Evolutionary conservation across 2,329 filamentous ascomycete genomes (phyloP).

Genomic region (Diplodia corticola): DNA sequence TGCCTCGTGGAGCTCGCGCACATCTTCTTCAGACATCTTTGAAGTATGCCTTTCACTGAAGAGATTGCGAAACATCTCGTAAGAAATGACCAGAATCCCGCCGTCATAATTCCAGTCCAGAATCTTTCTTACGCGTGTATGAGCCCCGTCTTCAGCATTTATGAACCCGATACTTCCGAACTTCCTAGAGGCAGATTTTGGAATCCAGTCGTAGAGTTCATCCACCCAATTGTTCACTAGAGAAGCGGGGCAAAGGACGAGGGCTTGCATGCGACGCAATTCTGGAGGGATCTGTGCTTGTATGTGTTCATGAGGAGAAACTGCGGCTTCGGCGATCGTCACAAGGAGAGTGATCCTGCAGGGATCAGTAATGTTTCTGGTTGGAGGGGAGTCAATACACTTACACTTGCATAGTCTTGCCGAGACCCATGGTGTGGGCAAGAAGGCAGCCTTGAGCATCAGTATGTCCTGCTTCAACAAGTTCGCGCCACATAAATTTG

Average conservation of each 20-base stretch:
- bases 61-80: constrained; percentile 62
- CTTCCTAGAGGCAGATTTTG: constrained; percentile 31
- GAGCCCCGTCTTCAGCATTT: constrained; percentile 42
- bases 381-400: constrained; percentile 27
- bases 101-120: constrained; percentile 62
- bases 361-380: neutral
- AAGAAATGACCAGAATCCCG: constrained; percentile 77
- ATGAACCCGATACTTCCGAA: constrained; percentile 61
- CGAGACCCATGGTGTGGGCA: constrained; percentile 87
- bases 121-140: constrained; percentile 40
- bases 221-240: constrained; percentile 82
- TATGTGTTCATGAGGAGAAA: constrained; percentile 59
- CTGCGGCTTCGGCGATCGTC: constrained; percentile 66
- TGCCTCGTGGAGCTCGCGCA: constrained; percentile 26
- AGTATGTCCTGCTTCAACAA: constrained; percentile 60
- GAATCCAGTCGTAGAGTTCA: constrained; percentile 70
- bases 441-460: constrained; percentile 74
- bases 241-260: constrained; percentile 74
- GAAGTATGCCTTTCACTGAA: constrained; percentile 28
- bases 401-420: constrained; percentile 86
- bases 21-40: constrained; percentile 22
- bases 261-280: constrained; percentile 57
- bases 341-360: constrained; percentile 72
- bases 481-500: constrained; percentile 84
- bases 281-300: constrained; percentile 66